Percentiles rank a stretch among this genome's conserved stretches.
Evolutionary conservation across 2,329 filamentous ascomycete genomes (phyloP).

Genomic region (Fusarium globosum): DNA sequence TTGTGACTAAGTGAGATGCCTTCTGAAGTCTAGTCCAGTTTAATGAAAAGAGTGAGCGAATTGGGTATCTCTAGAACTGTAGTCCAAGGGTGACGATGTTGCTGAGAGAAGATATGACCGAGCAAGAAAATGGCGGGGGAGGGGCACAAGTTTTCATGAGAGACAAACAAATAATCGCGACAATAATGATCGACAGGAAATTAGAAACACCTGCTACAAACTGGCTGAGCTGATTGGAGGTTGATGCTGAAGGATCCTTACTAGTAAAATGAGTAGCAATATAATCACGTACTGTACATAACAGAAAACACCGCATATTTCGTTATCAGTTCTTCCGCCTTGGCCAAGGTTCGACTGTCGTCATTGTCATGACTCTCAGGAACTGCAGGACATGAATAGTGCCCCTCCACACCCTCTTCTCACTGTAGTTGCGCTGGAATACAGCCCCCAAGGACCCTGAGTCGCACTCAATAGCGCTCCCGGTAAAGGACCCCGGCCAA

Average conservation of each 20-base stretch:
- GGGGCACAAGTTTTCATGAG: slow-evolving; percentile 42
- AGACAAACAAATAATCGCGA: slow-evolving; percentile 20
- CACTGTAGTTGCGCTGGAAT: slow-evolving; percentile 13
- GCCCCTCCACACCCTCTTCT: slow-evolving; percentile 34
- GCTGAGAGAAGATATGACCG: slow-evolving; percentile 30
- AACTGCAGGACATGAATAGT: slow-evolving; percentile 10
- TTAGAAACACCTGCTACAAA: slow-evolving; percentile 25
- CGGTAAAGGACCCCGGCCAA: neutral
- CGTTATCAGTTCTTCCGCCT: slow-evolving; percentile 22
- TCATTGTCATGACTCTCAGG: slow-evolving; percentile 32
- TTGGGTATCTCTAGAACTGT: neutral
- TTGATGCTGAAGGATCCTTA: slow-evolving; percentile 10
- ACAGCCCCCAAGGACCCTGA: slow-evolving; percentile 10
- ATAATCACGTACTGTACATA: slow-evolving; percentile 18
- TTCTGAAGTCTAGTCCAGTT: neutral
- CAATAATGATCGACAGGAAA: slow-evolving; percentile 31
- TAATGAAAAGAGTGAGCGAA: neutral
- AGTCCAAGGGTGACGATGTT: slow-evolving; percentile 9
- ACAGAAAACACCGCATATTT: slow-evolving; percentile 37
- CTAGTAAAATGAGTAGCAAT: slow-evolving; percentile 26
- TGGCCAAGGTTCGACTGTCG: slow-evolving; percentile 29
- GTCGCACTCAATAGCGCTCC: slow-evolving; percentile 4
- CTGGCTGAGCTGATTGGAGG: slow-evolving; percentile 40
- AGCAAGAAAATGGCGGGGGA: slow-evolving; percentile 42
- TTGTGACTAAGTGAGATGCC: neutral